These are phyloP conservation scores for Pseudotsuga menziesii DNA, from an alignment of 75 land plant species.

Conservation along the genomic window DNA sequence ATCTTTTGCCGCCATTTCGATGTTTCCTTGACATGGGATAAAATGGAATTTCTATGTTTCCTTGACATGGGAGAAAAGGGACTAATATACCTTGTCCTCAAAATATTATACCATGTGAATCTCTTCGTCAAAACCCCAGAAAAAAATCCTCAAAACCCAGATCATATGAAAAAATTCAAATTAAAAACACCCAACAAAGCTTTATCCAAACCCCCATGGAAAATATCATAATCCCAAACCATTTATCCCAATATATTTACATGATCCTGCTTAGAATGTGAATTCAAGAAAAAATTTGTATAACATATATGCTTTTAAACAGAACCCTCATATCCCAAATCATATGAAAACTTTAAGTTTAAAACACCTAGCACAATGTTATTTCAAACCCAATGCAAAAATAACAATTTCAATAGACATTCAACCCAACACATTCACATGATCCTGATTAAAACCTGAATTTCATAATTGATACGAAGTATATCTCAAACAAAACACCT, in stretches of 20 bases:
- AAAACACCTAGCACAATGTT: neutral
- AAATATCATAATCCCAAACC: neutral
- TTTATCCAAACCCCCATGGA: too few species aligned
- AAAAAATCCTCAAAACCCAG: neutral
- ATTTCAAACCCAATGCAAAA: neutral
- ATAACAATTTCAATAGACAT: neutral
- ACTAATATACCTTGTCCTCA: neutral
- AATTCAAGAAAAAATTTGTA: neutral
- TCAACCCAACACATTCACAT: neutral
- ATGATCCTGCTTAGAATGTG: neutral
- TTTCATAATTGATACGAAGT: too few species aligned
- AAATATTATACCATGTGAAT: neutral
- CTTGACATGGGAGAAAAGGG: constrained; percentile 1
- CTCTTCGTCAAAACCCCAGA: neutral
- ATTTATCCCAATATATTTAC: neutral
- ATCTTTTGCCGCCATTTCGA: neutral
- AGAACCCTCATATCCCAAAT: neutral
- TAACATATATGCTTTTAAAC: neutral
- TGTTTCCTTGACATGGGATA: constrained; percentile 4
- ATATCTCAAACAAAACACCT: too few species aligned
- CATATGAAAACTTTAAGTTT: neutral
- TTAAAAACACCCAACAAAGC: neutral
- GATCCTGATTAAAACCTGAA: neutral
- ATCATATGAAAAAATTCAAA: neutral
- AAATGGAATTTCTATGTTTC: neutral